phyloP scores from a whole-genome alignment of 768 basidiomycete genomes.

The Podaxis carcinomalis region DNA sequence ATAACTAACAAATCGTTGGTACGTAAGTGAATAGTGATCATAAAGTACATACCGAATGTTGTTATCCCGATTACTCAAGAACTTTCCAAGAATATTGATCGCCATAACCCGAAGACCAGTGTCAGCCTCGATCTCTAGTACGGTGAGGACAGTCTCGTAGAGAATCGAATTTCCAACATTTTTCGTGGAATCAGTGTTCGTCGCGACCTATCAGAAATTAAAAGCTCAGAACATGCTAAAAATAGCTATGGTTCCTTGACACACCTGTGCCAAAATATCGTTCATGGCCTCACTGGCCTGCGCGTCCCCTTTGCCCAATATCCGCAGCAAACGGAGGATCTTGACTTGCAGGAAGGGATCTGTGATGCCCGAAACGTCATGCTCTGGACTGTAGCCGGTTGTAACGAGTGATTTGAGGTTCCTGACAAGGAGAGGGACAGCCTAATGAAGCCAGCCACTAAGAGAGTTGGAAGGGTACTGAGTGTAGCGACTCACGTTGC shows the following conservation, averaged over 20 bases:
- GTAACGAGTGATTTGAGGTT: slow-evolving; percentile 93
- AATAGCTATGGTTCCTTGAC: slow-evolving; percentile 6
- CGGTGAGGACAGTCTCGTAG: slow-evolving; percentile 95
- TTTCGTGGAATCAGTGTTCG: slow-evolving; percentile 95
- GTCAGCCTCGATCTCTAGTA: slow-evolving; percentile 97
- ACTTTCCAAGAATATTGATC: slow-evolving; percentile 98
- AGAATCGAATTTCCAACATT: slow-evolving; percentile 98
- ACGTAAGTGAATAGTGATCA: neutral
- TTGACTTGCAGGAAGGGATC: slow-evolving; percentile 96
- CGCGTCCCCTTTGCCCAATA: slow-evolving; percentile 83
- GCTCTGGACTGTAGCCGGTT: slow-evolving; percentile 96
- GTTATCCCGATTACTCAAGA: slow-evolving; percentile 95
- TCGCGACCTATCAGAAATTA: slow-evolving; percentile 69
- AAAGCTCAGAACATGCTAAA: slow-evolving; percentile 3
- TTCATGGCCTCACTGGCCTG: slow-evolving; percentile 96
- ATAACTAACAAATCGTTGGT: slow-evolving; percentile 53
- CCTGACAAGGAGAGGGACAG: slow-evolving; percentile 88
- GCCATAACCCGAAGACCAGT: slow-evolving; percentile 96
- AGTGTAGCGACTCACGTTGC: slow-evolving; percentile 58
- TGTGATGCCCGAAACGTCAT: slow-evolving; percentile 99
- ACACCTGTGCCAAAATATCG: slow-evolving; percentile 92
- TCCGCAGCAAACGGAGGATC: slow-evolving; percentile 78
- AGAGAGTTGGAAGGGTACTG: neutral
- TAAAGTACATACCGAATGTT: slow-evolving; percentile 78
- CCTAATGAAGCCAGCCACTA: slow-evolving; percentile 38